Percentiles rank a stretch among this genome's conserved stretches.
Evolutionary conservation across 768 basidiomycete genomes (phyloP).

Genomic region (Phanerochaete carnosa): DNA sequence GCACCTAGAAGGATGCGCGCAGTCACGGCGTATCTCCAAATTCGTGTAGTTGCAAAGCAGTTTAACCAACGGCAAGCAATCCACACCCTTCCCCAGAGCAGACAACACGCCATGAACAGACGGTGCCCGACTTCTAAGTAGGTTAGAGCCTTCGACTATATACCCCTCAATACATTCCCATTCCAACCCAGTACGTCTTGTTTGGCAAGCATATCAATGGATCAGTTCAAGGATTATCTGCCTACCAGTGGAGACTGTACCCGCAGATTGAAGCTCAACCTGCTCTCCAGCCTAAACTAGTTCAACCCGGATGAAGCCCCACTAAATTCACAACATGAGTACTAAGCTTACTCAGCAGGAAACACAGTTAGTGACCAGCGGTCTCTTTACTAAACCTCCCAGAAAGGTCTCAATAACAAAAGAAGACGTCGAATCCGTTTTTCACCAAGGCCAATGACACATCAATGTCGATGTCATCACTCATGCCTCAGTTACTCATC

Average conservation of each 20-base stretch:
- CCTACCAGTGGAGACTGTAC: slow-evolving; percentile 1
- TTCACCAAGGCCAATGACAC: not conserved
- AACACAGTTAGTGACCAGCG: not conserved
- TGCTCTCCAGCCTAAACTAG: not conserved
- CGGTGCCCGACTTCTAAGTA: slow-evolving; percentile 15
- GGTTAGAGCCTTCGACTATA: not conserved
- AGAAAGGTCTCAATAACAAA: not conserved
- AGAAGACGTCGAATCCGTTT: not conserved
- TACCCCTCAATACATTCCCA: slow-evolving; percentile 9
- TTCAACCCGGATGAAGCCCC: not conserved
- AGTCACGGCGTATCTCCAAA: slow-evolving; percentile 32
- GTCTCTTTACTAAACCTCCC: not conserved
- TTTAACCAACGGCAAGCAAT: slow-evolving; percentile 36
- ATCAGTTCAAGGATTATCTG: slow-evolving; percentile 13
- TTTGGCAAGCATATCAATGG: slow-evolving; percentile 20
- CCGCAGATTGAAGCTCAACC: not conserved
- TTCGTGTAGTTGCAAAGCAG: slow-evolving; percentile 30
- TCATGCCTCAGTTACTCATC: not conserved
- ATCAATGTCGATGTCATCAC: not conserved
- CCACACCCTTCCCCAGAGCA: slow-evolving; percentile 29
- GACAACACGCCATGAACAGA: slow-evolving; percentile 17
- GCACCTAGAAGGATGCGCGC: slow-evolving; percentile 15
- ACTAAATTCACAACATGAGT: too few relatives aligned
- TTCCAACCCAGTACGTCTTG: slow-evolving; percentile 20
- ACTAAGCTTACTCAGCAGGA: not conserved